Evolutionary conservation across 1,284 basidiomycete genomes (phyloP), one percentile per base, ranked within the genome.

Genomic region (Ganoderma resinaceum): DNA sequence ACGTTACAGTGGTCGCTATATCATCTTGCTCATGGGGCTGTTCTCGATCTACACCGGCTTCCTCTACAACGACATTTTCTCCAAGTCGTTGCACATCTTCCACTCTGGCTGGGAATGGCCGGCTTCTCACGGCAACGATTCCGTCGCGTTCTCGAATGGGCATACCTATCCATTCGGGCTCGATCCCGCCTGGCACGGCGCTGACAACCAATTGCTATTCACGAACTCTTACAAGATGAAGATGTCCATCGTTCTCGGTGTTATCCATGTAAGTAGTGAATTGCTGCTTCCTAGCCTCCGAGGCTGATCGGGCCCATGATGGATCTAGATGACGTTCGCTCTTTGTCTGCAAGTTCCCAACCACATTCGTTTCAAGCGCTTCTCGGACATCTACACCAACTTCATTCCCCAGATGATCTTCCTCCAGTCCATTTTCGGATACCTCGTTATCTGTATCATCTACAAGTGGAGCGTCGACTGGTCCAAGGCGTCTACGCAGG

Each of bases 171-270:
- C 94, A 2, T 96, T 99, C 75, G 98, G 98, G 74, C 81, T 99
- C 73, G 98, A 99, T 80, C 96, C 97, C 58, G 91, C 84, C 66
- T 99, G 98, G 98, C 96, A 98, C 79, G 96, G 92, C 42, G 87
- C 97, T 11, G 95, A 96, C 75, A 99, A 99, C 79, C 86, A 86
- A 1, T 87, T 99, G 68, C 91, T 99, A 66, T 99, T 99, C 81
- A 95, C 94, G 72, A 99, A 99, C 82, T 99, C 97, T 66, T 97
- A 98, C 87, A 99, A 99, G 91, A 99, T 99, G 98, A 99, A 99
- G 86, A 97, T 99, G 96, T 95, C 96, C 20, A 93, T 99, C 78
- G 91, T 99, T 65, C 84, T 99, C 68, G 98, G 98, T 82, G 97
- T 99, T 73, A 93, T 95, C 74, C 98, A 99, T 81, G 96, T 97